These are phyloP conservation scores for Cryphonectria nitschkei DNA, from an alignment of 2,329 filamentous ascomycete species.

Conservation along the genomic window DNA sequence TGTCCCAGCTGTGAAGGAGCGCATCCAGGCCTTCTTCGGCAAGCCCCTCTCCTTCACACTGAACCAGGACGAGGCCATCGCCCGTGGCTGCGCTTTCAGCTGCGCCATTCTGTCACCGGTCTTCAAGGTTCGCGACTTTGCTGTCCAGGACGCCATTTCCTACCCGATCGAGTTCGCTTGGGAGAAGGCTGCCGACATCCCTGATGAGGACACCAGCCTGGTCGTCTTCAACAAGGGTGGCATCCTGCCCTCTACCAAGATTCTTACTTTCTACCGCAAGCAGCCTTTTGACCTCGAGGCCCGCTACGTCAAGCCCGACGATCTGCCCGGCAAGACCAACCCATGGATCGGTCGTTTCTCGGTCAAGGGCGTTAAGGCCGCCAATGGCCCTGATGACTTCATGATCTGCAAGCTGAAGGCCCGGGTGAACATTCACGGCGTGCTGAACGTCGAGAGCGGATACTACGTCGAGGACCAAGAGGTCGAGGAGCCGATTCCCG, in stretches of 20 bases:
- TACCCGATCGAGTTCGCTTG: conserved; percentile 99
- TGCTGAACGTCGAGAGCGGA: conserved; percentile 93
- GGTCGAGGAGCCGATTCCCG: conserved; percentile 89
- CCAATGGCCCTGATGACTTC: conserved; percentile 88
- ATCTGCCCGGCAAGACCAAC: conserved; percentile 84
- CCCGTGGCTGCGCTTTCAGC: conserved; percentile 94
- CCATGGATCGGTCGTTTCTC: conserved; percentile 98
- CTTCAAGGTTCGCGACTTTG: conserved; percentile 98
- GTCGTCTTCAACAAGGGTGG: conserved; percentile 98
- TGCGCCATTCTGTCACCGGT: conserved; percentile 96
- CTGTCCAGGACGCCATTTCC: conserved; percentile 94
- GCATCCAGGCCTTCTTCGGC: conserved; percentile 87
- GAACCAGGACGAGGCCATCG: conserved; percentile 97
- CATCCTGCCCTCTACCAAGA: conserved; percentile 97
- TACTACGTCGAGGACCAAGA: conserved; percentile 99
- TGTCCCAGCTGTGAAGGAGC: conserved; percentile 89
- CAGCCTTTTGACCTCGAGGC: conserved; percentile 96
- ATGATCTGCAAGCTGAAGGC: conserved; percentile 99
- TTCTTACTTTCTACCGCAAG: conserved; percentile 98
- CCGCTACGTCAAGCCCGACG: conserved; percentile 84
- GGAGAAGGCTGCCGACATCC: conserved; percentile 98
- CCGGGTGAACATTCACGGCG: conserved; percentile 91
- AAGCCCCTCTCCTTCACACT: conserved; percentile 93
- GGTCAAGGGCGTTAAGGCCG: conserved; percentile 92
- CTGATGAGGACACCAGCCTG: conserved; percentile 95